Base-by-base conservation (phyloP, 2,329 filamentous ascomycete species). In the Fusarium clavum region DNA sequence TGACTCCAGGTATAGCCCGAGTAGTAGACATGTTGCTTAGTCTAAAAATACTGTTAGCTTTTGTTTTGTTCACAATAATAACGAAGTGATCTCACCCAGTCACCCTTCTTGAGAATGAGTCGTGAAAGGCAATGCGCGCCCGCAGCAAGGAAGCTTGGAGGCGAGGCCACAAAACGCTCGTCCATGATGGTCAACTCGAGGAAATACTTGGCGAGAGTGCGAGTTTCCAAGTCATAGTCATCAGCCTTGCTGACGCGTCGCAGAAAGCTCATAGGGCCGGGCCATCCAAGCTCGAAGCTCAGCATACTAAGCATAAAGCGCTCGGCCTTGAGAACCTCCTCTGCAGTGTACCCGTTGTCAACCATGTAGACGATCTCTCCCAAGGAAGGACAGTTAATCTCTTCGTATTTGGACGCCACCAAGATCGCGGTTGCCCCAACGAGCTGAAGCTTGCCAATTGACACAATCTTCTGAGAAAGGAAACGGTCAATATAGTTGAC, bases 341-440 rank as follows among this genome's bases (percentile, higher is more conserved):
- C 94, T 18, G 88, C 87, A 5, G 88, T 92, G 82, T 98, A 99
- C 58, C 94, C 94, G 45, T 90, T 88, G 78, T 99, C 96, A 43
- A 99, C 96, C 95, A 99, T 98, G 84, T 95, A 98, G 64, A 97
- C 92, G 76, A 99, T 97, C 84, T 99, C 96, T 67, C 92, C 88
- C 24, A 99, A 90, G 1, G 95, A 97, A 25, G 94, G 96, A 80
- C 94, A 97, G 81, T 97, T 97, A 84, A 99, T 98, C 83, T 99
- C 96, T 81, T 99, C 96, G 78, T 98, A 99, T 82, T 99, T 99
- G 74, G 96, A 93, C 14, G 96, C 96, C 65, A 99, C 91, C 75
- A 98, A 94, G 72, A 99, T 92, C 27, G 96, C 96, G 6, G 96
- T 98, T 24, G 96, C 95, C 48, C 96, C 96, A 54, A 98, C 96